Conservation (phyloP, 2,329 filamentous ascomycete species). For the Ambrosiella xylebori region DNA sequence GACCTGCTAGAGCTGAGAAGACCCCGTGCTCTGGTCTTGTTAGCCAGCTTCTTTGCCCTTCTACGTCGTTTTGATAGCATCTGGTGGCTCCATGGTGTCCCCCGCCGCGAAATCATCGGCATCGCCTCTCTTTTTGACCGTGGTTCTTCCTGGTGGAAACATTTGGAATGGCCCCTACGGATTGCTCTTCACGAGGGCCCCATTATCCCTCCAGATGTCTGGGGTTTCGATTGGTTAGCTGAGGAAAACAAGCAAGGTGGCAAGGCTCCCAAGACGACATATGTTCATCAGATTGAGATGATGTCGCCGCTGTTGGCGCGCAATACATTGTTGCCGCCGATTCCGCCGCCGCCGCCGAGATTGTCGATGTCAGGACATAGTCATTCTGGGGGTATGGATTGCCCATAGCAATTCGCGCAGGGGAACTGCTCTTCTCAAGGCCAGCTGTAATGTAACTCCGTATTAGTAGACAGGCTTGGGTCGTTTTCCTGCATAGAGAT, state of each 20-base stretch:
- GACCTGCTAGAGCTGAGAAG: slow-evolving; percentile 40
- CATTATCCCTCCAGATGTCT: slow-evolving; percentile 37
- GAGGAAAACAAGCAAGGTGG: slow-evolving; percentile 21
- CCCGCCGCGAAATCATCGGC: slow-evolving; percentile 46
- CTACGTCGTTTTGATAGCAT: slow-evolving; percentile 42
- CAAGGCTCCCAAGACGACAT: slow-evolving; percentile 13
- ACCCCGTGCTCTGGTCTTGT: slow-evolving; percentile 44
- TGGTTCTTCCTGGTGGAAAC: slow-evolving; percentile 42
- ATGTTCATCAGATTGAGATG: slow-evolving; percentile 22
- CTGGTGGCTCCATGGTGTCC: slow-evolving; percentile 56
- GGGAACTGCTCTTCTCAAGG: not conserved
- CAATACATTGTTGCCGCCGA: slow-evolving; percentile 13
- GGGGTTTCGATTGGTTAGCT: slow-evolving; percentile 35
- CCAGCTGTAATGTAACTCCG: not conserved
- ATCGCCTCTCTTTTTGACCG: slow-evolving; percentile 41
- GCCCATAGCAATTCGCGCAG: slow-evolving; percentile 2
- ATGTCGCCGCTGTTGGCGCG: slow-evolving; percentile 23
- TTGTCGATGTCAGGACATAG: slow-evolving; percentile 1
- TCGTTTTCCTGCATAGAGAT: not conserved
- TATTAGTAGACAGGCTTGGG: not conserved
- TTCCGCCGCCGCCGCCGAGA: slow-evolving; percentile 10
- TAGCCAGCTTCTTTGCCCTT: slow-evolving; percentile 50
- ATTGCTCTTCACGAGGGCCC: slow-evolving; percentile 39
- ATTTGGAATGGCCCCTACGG: slow-evolving; percentile 42
- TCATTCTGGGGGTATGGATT: slow-evolving; percentile 6